Conservation (phyloP, 345 rosid genomes). For the Heritiera littoralis region DNA sequence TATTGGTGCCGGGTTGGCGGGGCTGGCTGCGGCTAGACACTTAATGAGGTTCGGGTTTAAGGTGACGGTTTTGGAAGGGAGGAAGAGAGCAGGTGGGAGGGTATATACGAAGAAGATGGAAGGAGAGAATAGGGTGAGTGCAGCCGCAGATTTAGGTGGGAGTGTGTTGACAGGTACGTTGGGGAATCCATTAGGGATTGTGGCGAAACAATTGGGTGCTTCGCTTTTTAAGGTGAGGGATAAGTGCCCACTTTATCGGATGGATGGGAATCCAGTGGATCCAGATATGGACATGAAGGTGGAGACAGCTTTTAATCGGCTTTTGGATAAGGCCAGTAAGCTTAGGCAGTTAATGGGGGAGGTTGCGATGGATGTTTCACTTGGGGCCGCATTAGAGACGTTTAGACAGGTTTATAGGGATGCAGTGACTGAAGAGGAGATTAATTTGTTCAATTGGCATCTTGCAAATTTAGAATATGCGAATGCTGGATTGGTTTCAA, state of each 20-base stretch:
- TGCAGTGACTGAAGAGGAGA: slow-evolving; percentile 66
- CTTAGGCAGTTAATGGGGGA: slow-evolving; percentile 98
- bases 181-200: slow-evolving; percentile 90
- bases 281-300: slow-evolving; percentile 75
- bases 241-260: slow-evolving; percentile 82
- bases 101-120: slow-evolving; percentile 98
- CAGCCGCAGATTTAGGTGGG: slow-evolving; percentile 96
- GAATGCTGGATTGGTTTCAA: slow-evolving; percentile 89
- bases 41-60: slow-evolving; percentile 84
- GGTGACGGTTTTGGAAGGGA: slow-evolving; percentile 93
- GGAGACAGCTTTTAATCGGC: slow-evolving; percentile 74
- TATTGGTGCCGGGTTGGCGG: slow-evolving; percentile 90
- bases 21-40: slow-evolving; percentile 89
- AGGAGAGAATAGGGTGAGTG: slow-evolving; percentile 66
- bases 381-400: slow-evolving; percentile 89
- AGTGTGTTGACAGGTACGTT: slow-evolving; percentile 92
- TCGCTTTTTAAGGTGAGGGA: slow-evolving; percentile 84
- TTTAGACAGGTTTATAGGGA: slow-evolving; percentile 72
- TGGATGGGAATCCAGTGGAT: slow-evolving; percentile 84
- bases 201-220: slow-evolving; percentile 80
- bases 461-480: slow-evolving; percentile 96
- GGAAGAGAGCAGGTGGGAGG: slow-evolving; percentile 95
- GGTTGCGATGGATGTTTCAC: slow-evolving; percentile 81
- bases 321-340: slow-evolving; percentile 85
- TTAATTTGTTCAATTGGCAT: slow-evolving; percentile 91